Percentiles rank a stretch among this genome's conserved stretches.
Evolutionary conservation across 2,329 filamentous ascomycete genomes (phyloP).

Genomic region (Phialophora chinensis): DNA sequence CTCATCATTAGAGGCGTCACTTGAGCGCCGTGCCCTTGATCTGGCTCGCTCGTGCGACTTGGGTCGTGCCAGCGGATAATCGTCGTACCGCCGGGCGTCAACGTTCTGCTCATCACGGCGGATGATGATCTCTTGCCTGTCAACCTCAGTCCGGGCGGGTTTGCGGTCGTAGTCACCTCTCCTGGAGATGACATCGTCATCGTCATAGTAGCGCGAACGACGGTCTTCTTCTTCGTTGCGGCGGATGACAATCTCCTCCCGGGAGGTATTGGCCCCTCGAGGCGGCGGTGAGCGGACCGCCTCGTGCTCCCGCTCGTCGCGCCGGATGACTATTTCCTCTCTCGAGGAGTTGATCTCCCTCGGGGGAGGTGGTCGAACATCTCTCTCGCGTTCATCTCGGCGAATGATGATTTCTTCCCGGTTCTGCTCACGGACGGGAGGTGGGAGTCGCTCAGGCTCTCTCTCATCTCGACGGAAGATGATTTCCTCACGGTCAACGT

Average conservation of each 20-base stretch:
- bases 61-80: slow-evolving; percentile 39
- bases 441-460: slow-evolving; percentile 32
- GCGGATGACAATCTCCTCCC: slow-evolving; percentile 57
- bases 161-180: slow-evolving; percentile 41
- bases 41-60: slow-evolving; percentile 40
- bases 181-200: slow-evolving; percentile 25
- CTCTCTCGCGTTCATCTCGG: slow-evolving; percentile 40
- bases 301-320: slow-evolving; percentile 38
- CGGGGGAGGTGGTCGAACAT: slow-evolving; percentile 27
- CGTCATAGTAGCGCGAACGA: slow-evolving; percentile 31
- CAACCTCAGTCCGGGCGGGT: slow-evolving; percentile 26
- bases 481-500: slow-evolving; percentile 44
- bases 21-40: slow-evolving; percentile 39
- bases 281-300: slow-evolving; percentile 25
- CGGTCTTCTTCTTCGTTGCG: slow-evolving; percentile 39
- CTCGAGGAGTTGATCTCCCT: slow-evolving; percentile 38
- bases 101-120: slow-evolving; percentile 47
- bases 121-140: slow-evolving; percentile 45
- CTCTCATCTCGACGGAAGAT: slow-evolving; percentile 45
- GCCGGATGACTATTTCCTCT: slow-evolving; percentile 57
- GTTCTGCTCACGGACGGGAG: slow-evolving; percentile 38
- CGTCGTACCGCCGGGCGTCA: slow-evolving; percentile 33
- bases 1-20: slow-evolving; percentile 43
- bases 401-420: slow-evolving; percentile 48
- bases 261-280: slow-evolving; percentile 34